Percentiles rank a stretch among this genome's conserved stretches.
These are phyloP conservation scores for Kazachstania taianensis DNA, from an alignment of 805 yeast genomes.

Conservation along the genomic window DNA sequence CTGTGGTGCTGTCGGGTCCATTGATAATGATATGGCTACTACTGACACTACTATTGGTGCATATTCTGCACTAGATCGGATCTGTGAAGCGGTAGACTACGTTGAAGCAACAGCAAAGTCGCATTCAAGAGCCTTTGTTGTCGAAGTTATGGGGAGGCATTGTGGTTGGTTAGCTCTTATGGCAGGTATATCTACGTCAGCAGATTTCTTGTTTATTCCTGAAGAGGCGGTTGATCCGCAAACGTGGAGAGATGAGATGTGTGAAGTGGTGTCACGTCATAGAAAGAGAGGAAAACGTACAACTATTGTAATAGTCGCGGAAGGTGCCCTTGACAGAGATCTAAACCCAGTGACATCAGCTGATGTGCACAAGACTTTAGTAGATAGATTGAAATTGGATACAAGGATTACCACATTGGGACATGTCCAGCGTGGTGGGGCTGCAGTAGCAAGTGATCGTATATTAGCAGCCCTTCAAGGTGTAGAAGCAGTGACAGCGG, in stretches of 20 bases:
- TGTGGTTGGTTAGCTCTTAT: constrained; percentile 82
- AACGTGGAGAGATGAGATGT: constrained; percentile 61
- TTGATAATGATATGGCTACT: constrained; percentile 69
- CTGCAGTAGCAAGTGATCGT: constrained; percentile 68
- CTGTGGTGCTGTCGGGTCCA: constrained; percentile 69
- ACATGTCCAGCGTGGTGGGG: constrained; percentile 77
- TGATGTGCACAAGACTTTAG: constrained; percentile 56
- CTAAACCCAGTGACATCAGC: constrained; percentile 56
- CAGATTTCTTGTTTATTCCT: constrained; percentile 72
- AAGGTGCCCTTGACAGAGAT: constrained; percentile 68
- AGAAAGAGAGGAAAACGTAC: constrained; percentile 63
- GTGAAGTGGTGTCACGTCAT: constrained; percentile 52
- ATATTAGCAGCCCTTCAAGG: constrained; percentile 69
- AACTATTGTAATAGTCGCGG: constrained; percentile 73
- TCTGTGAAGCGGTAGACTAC: constrained; percentile 61
- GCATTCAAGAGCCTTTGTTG: constrained; percentile 73
- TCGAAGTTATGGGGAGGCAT: constrained; percentile 88
- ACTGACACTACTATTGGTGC: constrained; percentile 78
- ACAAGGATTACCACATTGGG: constrained; percentile 71
- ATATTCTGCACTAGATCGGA: constrained; percentile 63
- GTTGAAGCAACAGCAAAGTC: constrained; percentile 79
- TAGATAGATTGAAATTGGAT: constrained; percentile 56
- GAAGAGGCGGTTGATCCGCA: constrained; percentile 59
- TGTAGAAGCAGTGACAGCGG: constrained; percentile 71
- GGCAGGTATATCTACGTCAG: constrained; percentile 76